phyloP scores from a whole-genome alignment of 495 filamentous ascomycete genomes.

The Barbatosphaeria neglecta region DNA sequence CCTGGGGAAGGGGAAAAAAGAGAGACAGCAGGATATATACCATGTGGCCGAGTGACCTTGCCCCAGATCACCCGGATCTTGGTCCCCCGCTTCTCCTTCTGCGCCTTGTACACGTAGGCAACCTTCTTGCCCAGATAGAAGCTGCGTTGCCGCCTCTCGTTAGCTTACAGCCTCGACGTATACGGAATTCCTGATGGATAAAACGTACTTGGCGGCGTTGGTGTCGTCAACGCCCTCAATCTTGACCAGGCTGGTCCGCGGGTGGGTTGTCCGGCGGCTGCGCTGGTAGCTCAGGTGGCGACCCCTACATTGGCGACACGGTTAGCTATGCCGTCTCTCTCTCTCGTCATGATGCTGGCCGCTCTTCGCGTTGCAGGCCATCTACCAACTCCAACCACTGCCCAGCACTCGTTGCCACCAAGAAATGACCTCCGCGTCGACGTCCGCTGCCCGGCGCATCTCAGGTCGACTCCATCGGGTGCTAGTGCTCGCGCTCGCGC shows the following conservation, averaged over 20 bases:
- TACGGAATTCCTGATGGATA: background rate
- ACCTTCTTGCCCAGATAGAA: slow-evolving; percentile 94
- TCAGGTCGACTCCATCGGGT: background rate
- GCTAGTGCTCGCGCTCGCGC: background rate
- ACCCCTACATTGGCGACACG: slow-evolving; percentile 45
- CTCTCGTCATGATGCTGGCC: too few species aligned
- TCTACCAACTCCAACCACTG: slow-evolving; percentile 10
- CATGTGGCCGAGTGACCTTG: slow-evolving; percentile 90
- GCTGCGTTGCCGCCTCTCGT: slow-evolving; percentile 36
- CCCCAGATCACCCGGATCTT: slow-evolving; percentile 99
- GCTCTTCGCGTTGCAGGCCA: too few species aligned
- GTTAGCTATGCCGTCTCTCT: slow-evolving; percentile 17
- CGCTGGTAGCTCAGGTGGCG: slow-evolving; percentile 92
- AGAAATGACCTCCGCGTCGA: background rate
- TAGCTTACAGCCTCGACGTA: slow-evolving; percentile 7
- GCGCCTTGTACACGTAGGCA: slow-evolving; percentile 91
- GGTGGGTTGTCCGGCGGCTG: slow-evolving; percentile 71
- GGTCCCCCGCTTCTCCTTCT: slow-evolving; percentile 83
- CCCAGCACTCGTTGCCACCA: slow-evolving; percentile 20
- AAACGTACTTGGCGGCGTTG: slow-evolving; percentile 67
- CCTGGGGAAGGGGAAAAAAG: background rate
- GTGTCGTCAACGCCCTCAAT: slow-evolving; percentile 91
- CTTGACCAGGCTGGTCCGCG: slow-evolving; percentile 81
- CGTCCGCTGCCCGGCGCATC: background rate
- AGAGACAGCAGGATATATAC: slow-evolving; percentile 35